A percentile compares a stretch with the other conserved stretches of the same genome.
Evolutionary conservation across 2,329 filamentous ascomycete genomes (phyloP).

Genomic region (Fusarium floridanum): DNA sequence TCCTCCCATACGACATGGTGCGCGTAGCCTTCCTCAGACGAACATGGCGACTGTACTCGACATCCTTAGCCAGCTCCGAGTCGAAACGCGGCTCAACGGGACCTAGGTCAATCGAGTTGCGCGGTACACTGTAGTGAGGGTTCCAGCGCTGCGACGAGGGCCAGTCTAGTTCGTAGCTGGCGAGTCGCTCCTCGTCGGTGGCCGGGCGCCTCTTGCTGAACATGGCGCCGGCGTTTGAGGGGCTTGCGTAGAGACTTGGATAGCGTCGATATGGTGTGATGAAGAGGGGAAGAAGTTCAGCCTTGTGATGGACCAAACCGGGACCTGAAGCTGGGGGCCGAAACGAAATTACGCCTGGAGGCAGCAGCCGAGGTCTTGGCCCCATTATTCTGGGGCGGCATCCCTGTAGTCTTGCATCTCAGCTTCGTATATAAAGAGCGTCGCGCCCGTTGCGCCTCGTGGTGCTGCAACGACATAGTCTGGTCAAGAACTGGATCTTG

Average conservation of each 20-base stretch:
- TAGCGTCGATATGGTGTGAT: background rate
- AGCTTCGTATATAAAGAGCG: background rate
- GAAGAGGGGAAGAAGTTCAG: background rate
- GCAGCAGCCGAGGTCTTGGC: background rate
- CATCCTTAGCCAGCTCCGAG: conserved; percentile 10
- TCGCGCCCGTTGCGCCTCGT: background rate
- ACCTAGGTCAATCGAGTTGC: conserved; percentile 33
- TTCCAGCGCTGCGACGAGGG: conserved; percentile 45
- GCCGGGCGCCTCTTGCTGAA: conserved; percentile 21
- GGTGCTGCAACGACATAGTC: background rate
- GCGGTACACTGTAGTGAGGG: conserved; percentile 41
- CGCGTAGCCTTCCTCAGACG: conserved; percentile 3
- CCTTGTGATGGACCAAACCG: background rate
- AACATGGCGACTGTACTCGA: background rate
- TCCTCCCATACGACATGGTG: conserved; percentile 27
- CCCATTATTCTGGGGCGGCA: background rate
- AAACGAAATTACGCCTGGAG: conserved; percentile 4
- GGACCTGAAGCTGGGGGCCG: conserved; percentile 1
- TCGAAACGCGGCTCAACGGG: background rate
- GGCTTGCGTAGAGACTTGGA: background rate
- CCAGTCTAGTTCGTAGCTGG: conserved; percentile 37
- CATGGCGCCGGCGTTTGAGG: conserved; percentile 11
- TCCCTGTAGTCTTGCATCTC: background rate
- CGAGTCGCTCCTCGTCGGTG: conserved; percentile 20
- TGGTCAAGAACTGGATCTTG: background rate